These are phyloP conservation scores for Pseudogymnoascus sp. DNA, from an alignment of 2,329 filamentous ascomycete genomes.

Conservation along the genomic window DNA sequence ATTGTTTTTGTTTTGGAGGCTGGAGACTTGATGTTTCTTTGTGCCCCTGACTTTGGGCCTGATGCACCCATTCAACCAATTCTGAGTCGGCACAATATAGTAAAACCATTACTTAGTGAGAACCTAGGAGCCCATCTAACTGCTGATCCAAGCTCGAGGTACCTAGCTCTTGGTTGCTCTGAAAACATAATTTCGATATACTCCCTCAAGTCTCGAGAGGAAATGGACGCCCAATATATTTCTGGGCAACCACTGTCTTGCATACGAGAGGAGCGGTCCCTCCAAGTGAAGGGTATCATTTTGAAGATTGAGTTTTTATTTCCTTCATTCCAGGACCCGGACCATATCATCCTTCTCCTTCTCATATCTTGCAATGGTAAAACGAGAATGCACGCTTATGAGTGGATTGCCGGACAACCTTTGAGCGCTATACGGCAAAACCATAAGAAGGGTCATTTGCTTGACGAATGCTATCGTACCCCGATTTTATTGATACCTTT, in stretches of 20 bases:
- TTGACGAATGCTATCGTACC: conserved; percentile 48
- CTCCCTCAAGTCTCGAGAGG: conserved; percentile 52
- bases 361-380: conserved; percentile 43
- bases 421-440: conserved; percentile 39
- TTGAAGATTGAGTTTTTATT: conserved; percentile 82
- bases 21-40: conserved; percentile 70
- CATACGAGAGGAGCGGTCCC: conserved; percentile 38
- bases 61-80: conserved; percentile 29
- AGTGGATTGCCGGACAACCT: conserved; percentile 50
- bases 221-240: conserved; percentile 44
- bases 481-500: conserved; percentile 67
- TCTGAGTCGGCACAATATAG: conserved; percentile 49
- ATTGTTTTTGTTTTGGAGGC: conserved; percentile 70
- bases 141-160: conserved; percentile 68
- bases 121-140: conserved; percentile 59
- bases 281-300: conserved; percentile 60
- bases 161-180: conserved; percentile 63
- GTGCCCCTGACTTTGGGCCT: conserved; percentile 46
- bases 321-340: conserved; percentile 57
- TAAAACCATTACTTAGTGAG: conserved; percentile 43
- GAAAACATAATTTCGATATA: conserved; percentile 66
- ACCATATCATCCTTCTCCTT: conserved; percentile 71
- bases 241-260: conserved; percentile 45
- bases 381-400: conserved; percentile 49
- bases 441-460: conserved; percentile 42